Base-by-base conservation (phyloP, 1,139 yeast genomes). In the Schwanniomyces etchellsii region DNA sequence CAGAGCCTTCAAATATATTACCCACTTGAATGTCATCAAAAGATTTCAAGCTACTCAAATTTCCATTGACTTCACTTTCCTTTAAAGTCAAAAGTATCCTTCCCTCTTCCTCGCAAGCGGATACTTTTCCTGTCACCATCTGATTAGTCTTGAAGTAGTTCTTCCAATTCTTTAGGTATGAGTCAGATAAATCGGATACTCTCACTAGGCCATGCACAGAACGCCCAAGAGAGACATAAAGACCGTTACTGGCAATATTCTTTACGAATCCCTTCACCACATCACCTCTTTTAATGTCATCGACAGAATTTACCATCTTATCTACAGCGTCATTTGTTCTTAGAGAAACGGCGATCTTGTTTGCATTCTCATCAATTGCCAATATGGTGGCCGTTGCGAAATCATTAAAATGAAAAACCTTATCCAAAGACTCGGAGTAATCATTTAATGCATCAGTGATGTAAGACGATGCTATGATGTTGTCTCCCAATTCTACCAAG, bases 111-210 rank as follows among this genome's bases (percentile, higher is more conserved):
- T 75, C 74, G 37, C 85, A 71, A 30, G 76, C 63, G 14, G 80
- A 58, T 34, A 86, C 76, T 52, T 82, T 84, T 43, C 91, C 96
- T 28, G 64, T 52, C n/a, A 89, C 89, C 14, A 72, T 62, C 57
- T 88, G 95, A 51, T 81, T 75, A 20, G 76, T 71, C 39, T 70
- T 70, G 65, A 73, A 85, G 41, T 69, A 73, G 43, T 77, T 77
- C 61, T 84, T 84, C 97, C 97, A 91, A 40, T 91, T 95, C 45
- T 81, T 80, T 48, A 86, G 62, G 48, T 64, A 84, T 1, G 81
- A 68, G 47, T 91, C 97, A 7, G 94, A 84, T 30, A 89, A 64
- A 53, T 89, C 91, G 28, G 81, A 60, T 29, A 86, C 79, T 49
- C 86, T 80, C 20, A 85, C 95, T 48, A 91, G 77, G 2, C 91